Evolutionary conservation across 2,329 filamentous ascomycete genomes (phyloP).

Genomic region (Talaromyces islandicus): DNA sequence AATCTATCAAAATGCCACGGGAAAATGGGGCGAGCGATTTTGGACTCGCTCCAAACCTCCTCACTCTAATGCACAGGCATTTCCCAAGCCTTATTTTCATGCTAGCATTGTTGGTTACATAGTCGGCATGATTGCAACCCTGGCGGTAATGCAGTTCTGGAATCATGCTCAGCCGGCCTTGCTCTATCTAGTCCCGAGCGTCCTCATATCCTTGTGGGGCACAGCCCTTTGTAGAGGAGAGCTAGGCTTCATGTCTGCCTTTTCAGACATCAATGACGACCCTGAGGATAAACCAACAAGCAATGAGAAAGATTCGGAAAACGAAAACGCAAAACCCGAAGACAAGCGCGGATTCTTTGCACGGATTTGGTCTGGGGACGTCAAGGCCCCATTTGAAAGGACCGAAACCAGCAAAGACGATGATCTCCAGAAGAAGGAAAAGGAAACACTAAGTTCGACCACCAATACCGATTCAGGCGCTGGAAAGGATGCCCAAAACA

Average conservation of each 20-base stretch:
- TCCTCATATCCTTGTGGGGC: slow-evolving; percentile 67
- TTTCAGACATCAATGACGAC: slow-evolving; percentile 59
- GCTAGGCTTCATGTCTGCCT: slow-evolving; percentile 68
- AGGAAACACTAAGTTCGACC: not conserved
- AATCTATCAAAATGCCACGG: slow-evolving; percentile 51
- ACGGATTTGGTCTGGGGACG: slow-evolving; percentile 22
- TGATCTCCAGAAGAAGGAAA: slow-evolving; percentile 2
- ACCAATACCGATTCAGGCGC: not conserved
- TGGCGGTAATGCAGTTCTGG: slow-evolving; percentile 70
- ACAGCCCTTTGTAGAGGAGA: slow-evolving; percentile 69
- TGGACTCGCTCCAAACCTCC: slow-evolving; percentile 54
- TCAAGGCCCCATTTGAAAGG: slow-evolving; percentile 12
- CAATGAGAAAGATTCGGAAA: slow-evolving; percentile 18
- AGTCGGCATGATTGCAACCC: slow-evolving; percentile 68
- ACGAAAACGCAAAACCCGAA: slow-evolving; percentile 44
- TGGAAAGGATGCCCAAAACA: not conserved
- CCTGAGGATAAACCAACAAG: slow-evolving; percentile 28
- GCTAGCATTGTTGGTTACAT: slow-evolving; percentile 72
- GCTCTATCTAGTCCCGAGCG: slow-evolving; percentile 84
- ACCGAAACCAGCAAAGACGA: slow-evolving; percentile 6
- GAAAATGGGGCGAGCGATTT: slow-evolving; percentile 75
- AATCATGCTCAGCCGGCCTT: slow-evolving; percentile 83
- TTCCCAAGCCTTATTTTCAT: slow-evolving; percentile 80
- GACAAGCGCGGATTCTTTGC: slow-evolving; percentile 19
- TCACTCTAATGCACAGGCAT: slow-evolving; percentile 43